A percentile compares a stretch with the other conserved stretches of the same genome.
phyloP scores from a whole-genome alignment of 1,284 basidiomycete species.

The Moesziomyces aphidis region DNA sequence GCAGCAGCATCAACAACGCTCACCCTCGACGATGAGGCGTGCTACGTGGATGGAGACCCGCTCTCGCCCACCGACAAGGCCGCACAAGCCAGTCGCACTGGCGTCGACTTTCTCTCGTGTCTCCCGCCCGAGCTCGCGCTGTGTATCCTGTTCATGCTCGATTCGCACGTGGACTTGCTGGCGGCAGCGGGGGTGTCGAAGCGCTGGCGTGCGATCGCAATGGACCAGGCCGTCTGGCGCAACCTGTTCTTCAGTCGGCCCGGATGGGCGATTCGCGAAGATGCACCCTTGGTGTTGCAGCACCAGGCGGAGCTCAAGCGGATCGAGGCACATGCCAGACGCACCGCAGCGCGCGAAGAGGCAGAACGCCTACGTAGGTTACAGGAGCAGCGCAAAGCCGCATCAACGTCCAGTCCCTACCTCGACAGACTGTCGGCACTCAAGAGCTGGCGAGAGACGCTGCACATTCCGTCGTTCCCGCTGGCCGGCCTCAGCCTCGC shows the following conservation, averaged over 20 bases:
- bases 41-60: conserved; percentile 24
- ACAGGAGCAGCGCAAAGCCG: conserved; percentile 15
- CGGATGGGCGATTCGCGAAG: conserved; percentile 50
- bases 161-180: conserved; percentile 31
- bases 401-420: conserved; percentile 17
- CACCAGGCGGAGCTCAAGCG: conserved; percentile 26
- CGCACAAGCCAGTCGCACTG: background rate
- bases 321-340: conserved; percentile 13
- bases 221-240: conserved; percentile 46
- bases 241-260: conserved; percentile 38
- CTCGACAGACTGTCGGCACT: conserved; percentile 25
- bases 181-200: conserved; percentile 26
- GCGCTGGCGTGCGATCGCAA: conserved; percentile 35
- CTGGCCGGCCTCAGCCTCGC: conserved; percentile 15
- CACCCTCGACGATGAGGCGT: conserved; percentile 18
- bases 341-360: conserved; percentile 19
- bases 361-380: conserved; percentile 16
- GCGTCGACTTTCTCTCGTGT: conserved; percentile 43
- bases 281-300: conserved; percentile 42
- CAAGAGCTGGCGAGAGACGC: conserved; percentile 43
- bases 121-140: conserved; percentile 52
- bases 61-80: background rate
- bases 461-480: conserved; percentile 48
- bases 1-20: conserved; percentile 2
- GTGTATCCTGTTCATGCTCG: conserved; percentile 36